Evolutionary conservation across 2,329 filamentous ascomycete species (phyloP).

Genomic region (Tolypocladium nubicola): DNA sequence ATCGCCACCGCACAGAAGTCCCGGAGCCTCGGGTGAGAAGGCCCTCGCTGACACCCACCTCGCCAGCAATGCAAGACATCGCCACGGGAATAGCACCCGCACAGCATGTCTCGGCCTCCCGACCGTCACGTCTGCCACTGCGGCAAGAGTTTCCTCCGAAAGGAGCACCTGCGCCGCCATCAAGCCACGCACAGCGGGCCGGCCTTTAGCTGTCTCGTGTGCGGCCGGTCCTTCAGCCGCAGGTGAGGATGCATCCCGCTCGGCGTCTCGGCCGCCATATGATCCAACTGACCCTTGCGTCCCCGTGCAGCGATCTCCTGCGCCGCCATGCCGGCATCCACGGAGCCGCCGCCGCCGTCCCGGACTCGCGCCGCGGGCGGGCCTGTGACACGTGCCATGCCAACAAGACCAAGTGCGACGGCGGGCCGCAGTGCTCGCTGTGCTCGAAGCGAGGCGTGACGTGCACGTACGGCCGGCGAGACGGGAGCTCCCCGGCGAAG

Average conservation of each 20-base stretch:
- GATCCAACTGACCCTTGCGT: not conserved
- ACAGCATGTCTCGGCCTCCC: constrained; percentile 5
- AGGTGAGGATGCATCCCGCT: constrained; percentile 17
- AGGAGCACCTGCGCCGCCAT: constrained; percentile 28
- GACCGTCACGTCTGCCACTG: constrained; percentile 26
- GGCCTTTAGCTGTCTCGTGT: constrained; percentile 23
- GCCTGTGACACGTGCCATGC: constrained; percentile 32
- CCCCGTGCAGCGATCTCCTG: constrained; percentile 20
- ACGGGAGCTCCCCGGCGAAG: not conserved
- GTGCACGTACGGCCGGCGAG: constrained; percentile 23
- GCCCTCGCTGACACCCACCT: not conserved
- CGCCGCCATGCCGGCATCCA: constrained; percentile 26
- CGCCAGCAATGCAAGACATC: not conserved
- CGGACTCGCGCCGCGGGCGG: constrained; percentile 22
- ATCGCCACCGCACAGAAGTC: not conserved
- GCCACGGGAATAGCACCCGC: not conserved
- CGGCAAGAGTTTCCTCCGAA: constrained; percentile 28
- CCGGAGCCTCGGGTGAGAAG: not conserved
- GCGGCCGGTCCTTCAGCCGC: constrained; percentile 26
- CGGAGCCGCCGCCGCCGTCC: constrained; percentile 15
- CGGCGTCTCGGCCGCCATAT: not conserved
- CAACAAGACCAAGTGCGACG: constrained; percentile 35
- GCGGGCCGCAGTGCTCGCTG: constrained; percentile 25
- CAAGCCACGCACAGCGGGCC: constrained; percentile 26
- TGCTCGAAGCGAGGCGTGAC: constrained; percentile 26